A percentile compares a stretch with the other conserved stretches of the same genome.
Conservation (phyloP, 164 flowering plant genomes). For the Piper longum region DNA sequence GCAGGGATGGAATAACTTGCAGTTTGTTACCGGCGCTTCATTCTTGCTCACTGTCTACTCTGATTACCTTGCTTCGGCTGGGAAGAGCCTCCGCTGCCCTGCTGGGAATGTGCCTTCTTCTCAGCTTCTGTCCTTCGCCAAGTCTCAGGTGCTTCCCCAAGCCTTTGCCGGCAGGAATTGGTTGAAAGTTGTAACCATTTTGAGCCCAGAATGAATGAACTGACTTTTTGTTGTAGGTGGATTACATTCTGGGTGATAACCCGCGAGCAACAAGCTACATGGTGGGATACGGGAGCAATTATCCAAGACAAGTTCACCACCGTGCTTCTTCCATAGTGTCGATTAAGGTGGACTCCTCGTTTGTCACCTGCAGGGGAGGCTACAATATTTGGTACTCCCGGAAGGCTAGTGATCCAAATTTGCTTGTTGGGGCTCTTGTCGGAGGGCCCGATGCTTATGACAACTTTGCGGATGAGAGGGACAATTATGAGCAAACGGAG, state of each 20-base stretch:
- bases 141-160: conserved; percentile 49
- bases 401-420: conserved; percentile 74
- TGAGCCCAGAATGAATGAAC: neutral
- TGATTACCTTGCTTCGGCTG: conserved; percentile 56
- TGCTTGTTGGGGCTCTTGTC: conserved; percentile 74
- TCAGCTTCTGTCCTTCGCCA: conserved; percentile 55
- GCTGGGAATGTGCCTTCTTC: conserved; percentile 37
- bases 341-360: conserved; percentile 41
- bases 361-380: conserved; percentile 80
- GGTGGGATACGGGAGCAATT: conserved; percentile 92
- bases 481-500: conserved; percentile 88
- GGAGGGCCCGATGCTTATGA: conserved; percentile 97
- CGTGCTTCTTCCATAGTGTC: conserved; percentile 81
- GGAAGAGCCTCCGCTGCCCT: conserved; percentile 37
- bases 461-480: conserved; percentile 79
- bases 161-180: neutral
- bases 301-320: conserved; percentile 76
- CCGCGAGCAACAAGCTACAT: conserved; percentile 94
- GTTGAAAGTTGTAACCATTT: neutral
- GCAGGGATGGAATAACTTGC: conserved; percentile 94
- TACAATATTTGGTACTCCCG: conserved; percentile 73
- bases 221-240: conserved; percentile 35
- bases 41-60: conserved; percentile 74
- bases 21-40: conserved; percentile 79
- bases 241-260: conserved; percentile 93